Evolutionary conservation across 2,329 filamentous ascomycete species (phyloP).

Genomic region (Fusarium tricinctum): DNA sequence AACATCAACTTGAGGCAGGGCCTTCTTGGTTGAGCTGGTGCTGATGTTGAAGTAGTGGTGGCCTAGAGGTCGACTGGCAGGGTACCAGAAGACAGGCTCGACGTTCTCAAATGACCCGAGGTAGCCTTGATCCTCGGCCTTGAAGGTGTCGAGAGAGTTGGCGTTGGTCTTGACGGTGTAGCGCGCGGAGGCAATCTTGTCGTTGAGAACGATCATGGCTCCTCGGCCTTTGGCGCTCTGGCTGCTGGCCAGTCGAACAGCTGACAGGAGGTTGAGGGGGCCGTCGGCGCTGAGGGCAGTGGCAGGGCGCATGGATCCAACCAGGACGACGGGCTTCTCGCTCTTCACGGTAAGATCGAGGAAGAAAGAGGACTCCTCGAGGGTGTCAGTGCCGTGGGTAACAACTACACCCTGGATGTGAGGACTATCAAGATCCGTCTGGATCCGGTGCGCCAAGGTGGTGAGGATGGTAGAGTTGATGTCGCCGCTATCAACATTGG

Average conservation of each 20-base stretch:
- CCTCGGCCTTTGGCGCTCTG: conserved; percentile 63
- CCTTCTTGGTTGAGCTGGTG: conserved; percentile 41
- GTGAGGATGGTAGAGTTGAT: conserved; percentile 65
- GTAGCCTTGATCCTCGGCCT: conserved; percentile 67
- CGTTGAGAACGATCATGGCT: conserved; percentile 71
- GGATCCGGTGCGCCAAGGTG: conserved; percentile 62
- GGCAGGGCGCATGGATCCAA: conserved; percentile 73
- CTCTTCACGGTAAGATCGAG: conserved; percentile 69
- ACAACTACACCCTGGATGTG: conserved; percentile 66
- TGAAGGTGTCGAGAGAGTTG: conserved; percentile 73
- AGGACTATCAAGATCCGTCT: conserved; percentile 59
- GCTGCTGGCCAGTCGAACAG: conserved; percentile 67
- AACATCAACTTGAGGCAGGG: conserved; percentile 68
- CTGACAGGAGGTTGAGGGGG: conserved; percentile 71
- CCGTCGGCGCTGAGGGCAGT: conserved; percentile 74
- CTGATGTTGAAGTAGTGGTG: conserved; percentile 60
- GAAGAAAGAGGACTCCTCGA: conserved; percentile 74
- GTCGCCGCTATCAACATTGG: conserved; percentile 61
- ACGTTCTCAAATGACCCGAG: conserved; percentile 71
- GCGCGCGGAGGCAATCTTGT: conserved; percentile 68
- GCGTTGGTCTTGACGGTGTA: conserved; percentile 73
- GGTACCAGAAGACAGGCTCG: conserved; percentile 71
- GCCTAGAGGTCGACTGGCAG: conserved; percentile 61
- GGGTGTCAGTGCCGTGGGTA: conserved; percentile 74
- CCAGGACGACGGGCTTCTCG: conserved; percentile 70